Evolutionary conservation across 306 rosid species (phyloP), one percentile per base, ranked within the genome.

Genomic region (Vigna angularis): DNA sequence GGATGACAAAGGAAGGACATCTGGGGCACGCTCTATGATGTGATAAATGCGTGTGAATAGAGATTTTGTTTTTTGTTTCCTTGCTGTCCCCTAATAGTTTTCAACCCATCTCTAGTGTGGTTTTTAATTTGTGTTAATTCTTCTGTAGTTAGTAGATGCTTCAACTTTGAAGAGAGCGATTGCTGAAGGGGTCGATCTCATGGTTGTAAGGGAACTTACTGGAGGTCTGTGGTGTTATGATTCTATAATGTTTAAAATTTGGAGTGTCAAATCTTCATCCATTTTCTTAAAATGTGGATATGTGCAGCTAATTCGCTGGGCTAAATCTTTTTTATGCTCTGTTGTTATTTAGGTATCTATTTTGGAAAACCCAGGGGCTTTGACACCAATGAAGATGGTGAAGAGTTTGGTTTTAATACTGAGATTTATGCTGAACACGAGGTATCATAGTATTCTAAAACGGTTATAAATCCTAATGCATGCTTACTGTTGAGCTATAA

Each of bases 201-300:
- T 95, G 96, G 95, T 95, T 86, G 87, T 95, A 75, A 88, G 97
- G 83, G 98, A 95, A 77, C 93, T 95, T 66, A 95, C 96, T 18
- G 98, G 98, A 86, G 98, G 98, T 95, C 79, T 73, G 87, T 70
- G n/a, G 13, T 65, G 14, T 78, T 65, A 59, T 59, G 8, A 9
- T 36, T 74, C 64, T 53, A 47, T 20, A 70, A 34, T 30, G 30
- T 13, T 66, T 70, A 3, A 73, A 20, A 4, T 66, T 53, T 36
- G 30, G 51, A 51, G 24, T 20, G 47, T 49, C 10, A 2, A 5
- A 66, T 65, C 24, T 58, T 72, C 65, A 24, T 68, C 70, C 16
- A 22, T 40, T 73, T 53, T 7, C 45, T 63, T 61, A 24, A 38
- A 45, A 47, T 51, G 24, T 22, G 47, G 42, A 63, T 59, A 24